Percentiles rank a stretch among this genome's conserved stretches.
phyloP scores from a whole-genome alignment of 768 basidiomycete species.

The Pisolithus marmoratus region DNA sequence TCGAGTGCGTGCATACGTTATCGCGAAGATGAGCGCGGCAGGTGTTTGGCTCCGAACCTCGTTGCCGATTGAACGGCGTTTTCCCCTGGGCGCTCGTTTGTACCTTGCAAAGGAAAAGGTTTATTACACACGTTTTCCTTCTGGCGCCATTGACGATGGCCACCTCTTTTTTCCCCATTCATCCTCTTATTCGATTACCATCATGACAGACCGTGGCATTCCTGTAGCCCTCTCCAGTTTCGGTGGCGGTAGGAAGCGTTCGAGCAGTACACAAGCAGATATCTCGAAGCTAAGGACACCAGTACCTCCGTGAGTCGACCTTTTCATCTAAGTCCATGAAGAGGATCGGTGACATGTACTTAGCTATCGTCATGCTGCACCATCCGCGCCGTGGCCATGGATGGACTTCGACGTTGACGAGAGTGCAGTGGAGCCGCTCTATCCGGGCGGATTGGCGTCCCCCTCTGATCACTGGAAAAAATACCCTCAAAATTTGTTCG shows the following conservation, averaged over 20 bases:
- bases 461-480: slow-evolving; percentile 16
- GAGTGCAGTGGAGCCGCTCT: slow-evolving; percentile 6
- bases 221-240: background rate
- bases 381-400: slow-evolving; percentile 39
- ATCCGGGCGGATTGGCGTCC: background rate
- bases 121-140: background rate
- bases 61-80: no score
- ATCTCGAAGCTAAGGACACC: slow-evolving; percentile 17
- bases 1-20: no score
- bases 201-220: background rate
- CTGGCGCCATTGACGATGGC: background rate
- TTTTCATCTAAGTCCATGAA: background rate
- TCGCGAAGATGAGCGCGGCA: no score
- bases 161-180: background rate
- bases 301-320: slow-evolving; percentile 16
- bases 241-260: background rate
- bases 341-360: slow-evolving; percentile 22
- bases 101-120: background rate
- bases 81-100: no score
- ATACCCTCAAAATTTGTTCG: slow-evolving; percentile 43
- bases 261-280: background rate
- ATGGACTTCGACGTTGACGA: slow-evolving; percentile 29
- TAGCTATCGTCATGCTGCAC: slow-evolving; percentile 34
- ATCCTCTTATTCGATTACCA: background rate
- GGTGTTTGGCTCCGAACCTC: no score